Percentiles rank a stretch among this genome's conserved stretches.
Conservation (phyloP, 768 basidiomycete species). For the Suillus weaverae region DNA sequence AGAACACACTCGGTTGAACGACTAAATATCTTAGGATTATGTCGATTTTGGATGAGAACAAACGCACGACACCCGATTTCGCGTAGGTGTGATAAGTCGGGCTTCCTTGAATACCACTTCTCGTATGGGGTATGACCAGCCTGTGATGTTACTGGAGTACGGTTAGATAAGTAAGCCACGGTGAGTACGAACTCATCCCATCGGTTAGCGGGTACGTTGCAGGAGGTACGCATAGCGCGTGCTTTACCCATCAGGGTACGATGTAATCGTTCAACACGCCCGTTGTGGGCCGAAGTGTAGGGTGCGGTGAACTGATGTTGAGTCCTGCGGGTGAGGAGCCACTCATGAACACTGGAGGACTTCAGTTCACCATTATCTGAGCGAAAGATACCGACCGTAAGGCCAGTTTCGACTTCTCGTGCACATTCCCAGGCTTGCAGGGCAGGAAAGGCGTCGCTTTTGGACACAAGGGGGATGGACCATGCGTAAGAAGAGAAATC, state of each 20-base stretch:
- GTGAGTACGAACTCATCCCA: slow-evolving; percentile 39
- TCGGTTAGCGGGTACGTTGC: slow-evolving; percentile 23
- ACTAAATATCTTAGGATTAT: slow-evolving; percentile 28
- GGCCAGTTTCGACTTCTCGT: slow-evolving; percentile 21
- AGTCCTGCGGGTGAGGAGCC: slow-evolving; percentile 15
- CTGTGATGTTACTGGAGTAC: slow-evolving; percentile 23
- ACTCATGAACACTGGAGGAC: slow-evolving; percentile 10
- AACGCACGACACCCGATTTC: slow-evolving; percentile 33
- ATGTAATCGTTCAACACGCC: slow-evolving; percentile 38
- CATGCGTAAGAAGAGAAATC: slow-evolving; percentile 24
- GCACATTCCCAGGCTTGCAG: slow-evolving; percentile 32
- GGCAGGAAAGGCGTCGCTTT: slow-evolving; percentile 21
- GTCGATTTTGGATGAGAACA: slow-evolving; percentile 19
- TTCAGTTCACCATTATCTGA: slow-evolving; percentile 29
- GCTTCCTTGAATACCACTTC: slow-evolving; percentile 22
- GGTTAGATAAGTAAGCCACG: slow-evolving; percentile 24
- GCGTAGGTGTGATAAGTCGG: slow-evolving; percentile 27
- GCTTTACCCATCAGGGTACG: slow-evolving; percentile 34
- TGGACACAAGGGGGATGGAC: slow-evolving; percentile 30
- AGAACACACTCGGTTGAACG: slow-evolving; percentile 5
- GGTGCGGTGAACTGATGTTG: slow-evolving; percentile 26
- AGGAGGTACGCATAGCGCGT: slow-evolving; percentile 29
- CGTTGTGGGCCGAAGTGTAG: slow-evolving; percentile 39
- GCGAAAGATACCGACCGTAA: slow-evolving; percentile 15
- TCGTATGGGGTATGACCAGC: slow-evolving; percentile 20